Percentiles rank a stretch among this genome's conserved stretches.
Evolutionary conservation across 2,329 filamentous ascomycete genomes (phyloP).

Genomic region (Blumeriella jaapii): DNA sequence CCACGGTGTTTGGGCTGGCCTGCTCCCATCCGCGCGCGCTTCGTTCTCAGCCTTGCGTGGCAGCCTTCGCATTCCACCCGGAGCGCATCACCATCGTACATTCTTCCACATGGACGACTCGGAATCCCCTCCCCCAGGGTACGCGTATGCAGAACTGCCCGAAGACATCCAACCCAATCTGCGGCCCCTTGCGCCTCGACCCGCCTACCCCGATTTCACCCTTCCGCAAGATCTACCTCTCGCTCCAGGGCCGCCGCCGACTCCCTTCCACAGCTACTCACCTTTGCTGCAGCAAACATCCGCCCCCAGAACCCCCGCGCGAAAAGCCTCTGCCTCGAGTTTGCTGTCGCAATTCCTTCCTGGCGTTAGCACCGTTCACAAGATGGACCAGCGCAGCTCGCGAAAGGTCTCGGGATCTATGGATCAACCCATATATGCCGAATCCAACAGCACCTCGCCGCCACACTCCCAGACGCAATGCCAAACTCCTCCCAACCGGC

Average conservation of each 20-base stretch:
- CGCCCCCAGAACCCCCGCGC: neutral
- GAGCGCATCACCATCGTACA: no score
- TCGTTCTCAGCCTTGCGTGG: neutral
- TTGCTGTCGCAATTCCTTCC: slow-evolving; percentile 23
- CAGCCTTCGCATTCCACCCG: neutral
- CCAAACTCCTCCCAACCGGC: slow-evolving; percentile 6
- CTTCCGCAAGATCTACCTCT: neutral
- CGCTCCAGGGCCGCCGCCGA: neutral
- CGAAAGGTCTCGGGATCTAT: neutral
- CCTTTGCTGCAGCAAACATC: neutral
- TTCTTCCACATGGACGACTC: slow-evolving; percentile 7
- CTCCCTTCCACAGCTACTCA: neutral
- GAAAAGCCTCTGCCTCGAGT: slow-evolving; percentile 16
- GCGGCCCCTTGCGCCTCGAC: slow-evolving; percentile 1
- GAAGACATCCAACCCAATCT: neutral
- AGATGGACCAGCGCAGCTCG: slow-evolving; percentile 17
- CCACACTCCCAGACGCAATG: slow-evolving; percentile 5
- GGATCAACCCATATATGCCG: slow-evolving; percentile 8
- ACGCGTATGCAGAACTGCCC: slow-evolving; percentile 1
- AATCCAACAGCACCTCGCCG: slow-evolving; percentile 1
- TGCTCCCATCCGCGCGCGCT: no score
- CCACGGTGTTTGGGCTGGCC: slow-evolving; percentile 1
- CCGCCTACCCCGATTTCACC: neutral
- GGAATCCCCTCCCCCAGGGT: no score
- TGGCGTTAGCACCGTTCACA: slow-evolving; percentile 19